A percentile compares a stretch with the other conserved stretches of the same genome.
These are phyloP conservation scores for Pharus latifolius DNA, from an alignment of 176 grass and related monocot species.

Conservation along the genomic window DNA sequence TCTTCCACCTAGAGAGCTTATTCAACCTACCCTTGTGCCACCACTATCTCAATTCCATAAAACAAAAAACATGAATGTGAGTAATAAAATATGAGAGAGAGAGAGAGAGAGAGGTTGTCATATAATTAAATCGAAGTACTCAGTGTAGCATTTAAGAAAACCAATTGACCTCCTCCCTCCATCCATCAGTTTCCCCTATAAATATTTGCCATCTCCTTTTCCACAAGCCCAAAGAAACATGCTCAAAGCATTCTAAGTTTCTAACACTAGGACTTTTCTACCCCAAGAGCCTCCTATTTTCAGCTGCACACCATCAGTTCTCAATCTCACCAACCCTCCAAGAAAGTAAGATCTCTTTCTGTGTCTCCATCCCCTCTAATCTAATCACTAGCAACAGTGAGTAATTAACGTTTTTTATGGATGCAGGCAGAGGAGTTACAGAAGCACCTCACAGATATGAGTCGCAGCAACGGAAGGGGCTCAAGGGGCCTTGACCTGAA, in stretches of 20 bases:
- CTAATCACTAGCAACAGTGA: background rate
- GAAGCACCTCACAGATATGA: too few relatives aligned
- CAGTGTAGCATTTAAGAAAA: conserved; percentile 49
- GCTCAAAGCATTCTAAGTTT: background rate
- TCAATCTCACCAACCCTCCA: background rate
- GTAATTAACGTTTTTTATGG: background rate
- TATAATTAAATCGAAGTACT: conserved; percentile 10
- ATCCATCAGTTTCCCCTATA: conserved; percentile 25
- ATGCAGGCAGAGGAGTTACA: too few relatives aligned
- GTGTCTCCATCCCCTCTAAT: background rate
- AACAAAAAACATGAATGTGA: conserved; percentile 31
- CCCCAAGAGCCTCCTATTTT: background rate
- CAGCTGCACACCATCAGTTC: background rate
- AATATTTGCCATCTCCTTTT: conserved; percentile 27
- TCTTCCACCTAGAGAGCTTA: background rate
- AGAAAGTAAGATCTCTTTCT: background rate
- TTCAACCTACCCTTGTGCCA: background rate
- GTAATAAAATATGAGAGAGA: background rate
- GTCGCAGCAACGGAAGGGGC: conserved; percentile 39
- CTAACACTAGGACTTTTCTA: too few relatives aligned
- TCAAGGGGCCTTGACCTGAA: conserved; percentile 41
- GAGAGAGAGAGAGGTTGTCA: background rate
- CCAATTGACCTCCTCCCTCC: conserved; percentile 30
- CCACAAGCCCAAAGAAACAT: background rate
- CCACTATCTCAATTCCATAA: conserved; percentile 3